Percentiles rank a stretch among this genome's conserved stretches.
Conservation (phyloP, 176 grass and related monocot species). For the Tuctoria greenei region DNA sequence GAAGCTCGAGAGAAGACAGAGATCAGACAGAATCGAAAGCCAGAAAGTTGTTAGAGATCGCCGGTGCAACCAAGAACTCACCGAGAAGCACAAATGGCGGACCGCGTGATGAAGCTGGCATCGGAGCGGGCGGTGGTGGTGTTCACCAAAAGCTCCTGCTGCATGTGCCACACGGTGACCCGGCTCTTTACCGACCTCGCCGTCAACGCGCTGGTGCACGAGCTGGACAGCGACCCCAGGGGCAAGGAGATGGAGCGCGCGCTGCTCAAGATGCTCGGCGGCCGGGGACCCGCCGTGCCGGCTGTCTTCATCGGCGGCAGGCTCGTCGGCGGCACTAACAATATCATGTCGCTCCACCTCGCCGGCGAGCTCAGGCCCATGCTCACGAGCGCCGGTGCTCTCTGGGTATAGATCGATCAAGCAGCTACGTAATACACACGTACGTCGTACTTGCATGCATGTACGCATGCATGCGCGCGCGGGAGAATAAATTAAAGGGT, state of each 20-base stretch:
- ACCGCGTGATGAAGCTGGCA: constrained; percentile 54
- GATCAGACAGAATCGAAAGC: too few species aligned
- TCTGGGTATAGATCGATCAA: constrained; percentile 49
- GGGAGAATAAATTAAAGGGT: neutral
- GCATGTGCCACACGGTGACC: constrained; percentile 83
- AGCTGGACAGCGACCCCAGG: constrained; percentile 54
- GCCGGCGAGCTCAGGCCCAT: constrained; percentile 48
- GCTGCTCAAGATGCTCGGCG: constrained; percentile 44
- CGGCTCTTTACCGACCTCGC: constrained; percentile 58
- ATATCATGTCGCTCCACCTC: constrained; percentile 63
- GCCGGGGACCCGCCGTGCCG: constrained; percentile 31
- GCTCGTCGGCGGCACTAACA: constrained; percentile 54
- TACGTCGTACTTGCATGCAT: neutral
- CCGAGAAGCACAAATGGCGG: constrained; percentile 30
- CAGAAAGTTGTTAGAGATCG: too few species aligned
- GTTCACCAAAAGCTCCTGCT: constrained; percentile 71
- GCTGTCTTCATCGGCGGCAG: constrained; percentile 52
- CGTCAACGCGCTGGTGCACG: constrained; percentile 53
- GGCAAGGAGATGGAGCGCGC: constrained; percentile 62
- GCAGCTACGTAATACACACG: neutral
- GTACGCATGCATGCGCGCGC: neutral
- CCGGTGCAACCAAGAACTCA: neutral
- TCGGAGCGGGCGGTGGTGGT: constrained; percentile 68
- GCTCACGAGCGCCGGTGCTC: constrained; percentile 50
- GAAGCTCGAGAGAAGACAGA: too few species aligned